A percentile compares a stretch with the other conserved stretches of the same genome.
These are phyloP conservation scores for Rosa hybrid DNA, from an alignment of 331 rosid genomes.

Conservation along the genomic window DNA sequence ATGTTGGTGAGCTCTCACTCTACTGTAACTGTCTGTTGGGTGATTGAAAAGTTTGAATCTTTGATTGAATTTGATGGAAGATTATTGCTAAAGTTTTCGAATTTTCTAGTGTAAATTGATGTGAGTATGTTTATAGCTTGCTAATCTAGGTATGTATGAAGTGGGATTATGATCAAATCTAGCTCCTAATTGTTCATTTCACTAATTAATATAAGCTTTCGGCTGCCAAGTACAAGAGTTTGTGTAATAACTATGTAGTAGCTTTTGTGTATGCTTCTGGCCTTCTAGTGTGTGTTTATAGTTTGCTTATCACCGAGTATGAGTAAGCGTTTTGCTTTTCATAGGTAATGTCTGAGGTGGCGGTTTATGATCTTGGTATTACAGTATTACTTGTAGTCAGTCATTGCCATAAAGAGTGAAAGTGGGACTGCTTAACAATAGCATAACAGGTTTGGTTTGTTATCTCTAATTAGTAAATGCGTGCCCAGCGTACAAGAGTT, in stretches of 20 bases:
- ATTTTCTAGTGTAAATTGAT: background rate
- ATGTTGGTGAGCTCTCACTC: slow-evolving; percentile 38
- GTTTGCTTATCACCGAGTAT: slow-evolving; percentile 1
- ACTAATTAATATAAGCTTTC: background rate
- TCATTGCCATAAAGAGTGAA: background rate
- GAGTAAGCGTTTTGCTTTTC: slow-evolving; percentile 6
- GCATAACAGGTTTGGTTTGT: background rate
- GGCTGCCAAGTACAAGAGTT: background rate
- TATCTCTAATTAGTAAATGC: background rate
- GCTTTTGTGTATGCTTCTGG: background rate
- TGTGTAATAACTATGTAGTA: slow-evolving; percentile 7
- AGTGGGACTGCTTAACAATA: background rate
- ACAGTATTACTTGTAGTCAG: background rate
- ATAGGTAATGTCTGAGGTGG: background rate
- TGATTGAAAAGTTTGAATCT: slow-evolving; percentile 10
- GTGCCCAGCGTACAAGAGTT: background rate
- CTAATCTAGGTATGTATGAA: background rate
- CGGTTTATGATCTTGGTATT: background rate
- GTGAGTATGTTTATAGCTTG: background rate
- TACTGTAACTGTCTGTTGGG: background rate
- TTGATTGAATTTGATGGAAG: background rate
- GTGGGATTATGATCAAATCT: background rate
- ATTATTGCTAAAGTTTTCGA: background rate
- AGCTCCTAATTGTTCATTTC: background rate
- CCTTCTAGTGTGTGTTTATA: background rate